phyloP scores from a whole-genome alignment of 139 green algal species.

The Chlamydomonas incerta region DNA sequence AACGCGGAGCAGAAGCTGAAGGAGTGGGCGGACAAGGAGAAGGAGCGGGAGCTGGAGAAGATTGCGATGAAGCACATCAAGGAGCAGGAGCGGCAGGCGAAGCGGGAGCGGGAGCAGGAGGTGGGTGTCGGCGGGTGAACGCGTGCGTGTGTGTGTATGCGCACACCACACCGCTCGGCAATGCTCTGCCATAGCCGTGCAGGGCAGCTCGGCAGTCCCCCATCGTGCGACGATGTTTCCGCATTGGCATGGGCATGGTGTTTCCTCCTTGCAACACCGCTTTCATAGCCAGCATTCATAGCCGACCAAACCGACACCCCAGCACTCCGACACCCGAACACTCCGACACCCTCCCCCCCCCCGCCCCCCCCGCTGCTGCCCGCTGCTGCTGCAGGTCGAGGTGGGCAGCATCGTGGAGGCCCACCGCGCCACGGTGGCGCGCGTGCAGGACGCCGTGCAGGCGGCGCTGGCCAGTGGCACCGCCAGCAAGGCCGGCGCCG shows the following conservation, averaged over 20 bases:
- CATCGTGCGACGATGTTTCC: too few relatives aligned
- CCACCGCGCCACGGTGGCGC: constrained; percentile 47
- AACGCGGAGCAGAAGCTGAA: constrained; percentile 86
- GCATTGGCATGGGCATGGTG: too few relatives aligned
- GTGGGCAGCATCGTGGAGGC: constrained; percentile 56
- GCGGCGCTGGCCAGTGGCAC: constrained; percentile 23
- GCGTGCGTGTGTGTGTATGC: too few relatives aligned
- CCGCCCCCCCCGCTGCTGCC: not conserved
- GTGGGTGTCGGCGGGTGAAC: not conserved
- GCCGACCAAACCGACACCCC: too few relatives aligned
- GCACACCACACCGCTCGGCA: too few relatives aligned
- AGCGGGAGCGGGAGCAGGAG: constrained; percentile 61
- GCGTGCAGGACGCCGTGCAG: constrained; percentile 59
- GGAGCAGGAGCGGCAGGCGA: constrained; percentile 60
- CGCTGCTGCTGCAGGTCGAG: constrained; percentile 74
- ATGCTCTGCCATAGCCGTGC: too few relatives aligned
- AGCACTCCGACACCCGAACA: too few relatives aligned
- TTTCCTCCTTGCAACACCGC: too few relatives aligned
- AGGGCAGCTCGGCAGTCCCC: too few relatives aligned
- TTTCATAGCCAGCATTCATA: too few relatives aligned
- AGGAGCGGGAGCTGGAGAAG: constrained; percentile 88
- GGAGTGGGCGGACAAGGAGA: constrained; percentile 80
- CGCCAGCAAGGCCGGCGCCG: not conserved
- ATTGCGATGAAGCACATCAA: constrained; percentile 83
- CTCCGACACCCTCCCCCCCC: too few relatives aligned